A percentile compares a stretch with the other conserved stretches of the same genome.
Evolutionary conservation across 1,284 basidiomycete genomes (phyloP).

Genomic region (Cryptococcus maquisensis): DNA sequence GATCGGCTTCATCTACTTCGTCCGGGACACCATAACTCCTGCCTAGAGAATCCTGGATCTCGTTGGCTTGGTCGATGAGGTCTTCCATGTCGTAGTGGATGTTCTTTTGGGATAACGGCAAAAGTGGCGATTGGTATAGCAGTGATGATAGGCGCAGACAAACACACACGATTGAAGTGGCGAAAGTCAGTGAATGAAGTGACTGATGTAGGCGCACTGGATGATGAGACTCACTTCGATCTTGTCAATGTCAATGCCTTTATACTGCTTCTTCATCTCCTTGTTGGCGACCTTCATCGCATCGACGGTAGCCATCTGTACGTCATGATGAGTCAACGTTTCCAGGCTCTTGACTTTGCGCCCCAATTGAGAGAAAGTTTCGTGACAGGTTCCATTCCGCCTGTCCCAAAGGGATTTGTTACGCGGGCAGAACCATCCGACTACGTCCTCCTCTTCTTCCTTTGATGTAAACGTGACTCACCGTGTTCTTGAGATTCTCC

Average conservation of each 20-base stretch:
- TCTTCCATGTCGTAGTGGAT: constrained; percentile 99
- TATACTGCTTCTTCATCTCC: constrained; percentile 94
- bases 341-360: no score
- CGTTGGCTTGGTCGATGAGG: constrained; percentile 91
- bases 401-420: no score
- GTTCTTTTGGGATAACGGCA: constrained; percentile 55
- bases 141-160: background rate
- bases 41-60: constrained; percentile 91
- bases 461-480: constrained; percentile 16
- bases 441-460: no score
- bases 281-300: constrained; percentile 98
- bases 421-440: no score
- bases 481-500: constrained; percentile 92
- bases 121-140: background rate
- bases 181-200: background rate
- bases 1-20: constrained; percentile 94
- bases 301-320: constrained; percentile 91
- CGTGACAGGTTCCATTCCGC: no score
- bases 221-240: constrained; percentile 70
- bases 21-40: constrained; percentile 95
- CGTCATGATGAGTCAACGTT: background rate
- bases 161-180: background rate
- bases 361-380: no score
- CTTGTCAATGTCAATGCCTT: constrained; percentile 96
- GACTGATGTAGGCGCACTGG: background rate